Percentiles rank a stretch among this genome's conserved stretches.
These are phyloP conservation scores for Emmonsiellopsis sp. DNA, from an alignment of 2,329 filamentous ascomycete species.

Conservation along the genomic window DNA sequence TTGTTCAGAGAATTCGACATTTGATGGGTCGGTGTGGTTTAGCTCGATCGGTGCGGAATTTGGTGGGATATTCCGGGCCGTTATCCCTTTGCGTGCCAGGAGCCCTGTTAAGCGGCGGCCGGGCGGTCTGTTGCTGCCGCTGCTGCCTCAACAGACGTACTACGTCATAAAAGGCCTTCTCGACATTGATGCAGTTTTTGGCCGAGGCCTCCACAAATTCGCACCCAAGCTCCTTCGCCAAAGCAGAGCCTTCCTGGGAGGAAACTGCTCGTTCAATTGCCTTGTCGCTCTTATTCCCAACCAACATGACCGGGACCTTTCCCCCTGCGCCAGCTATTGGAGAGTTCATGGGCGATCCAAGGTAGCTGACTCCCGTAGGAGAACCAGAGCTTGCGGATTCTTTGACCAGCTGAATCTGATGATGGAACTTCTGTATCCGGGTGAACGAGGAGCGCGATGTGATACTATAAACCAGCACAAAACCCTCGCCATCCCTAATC, in stretches of 20 bases:
- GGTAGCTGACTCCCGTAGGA: conserved; percentile 41
- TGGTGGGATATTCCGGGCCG: conserved; percentile 29
- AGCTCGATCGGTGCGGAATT: conserved; percentile 29
- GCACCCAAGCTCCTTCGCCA: conserved; percentile 86
- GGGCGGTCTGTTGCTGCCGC: conserved; percentile 45
- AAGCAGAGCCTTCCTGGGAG: conserved; percentile 85
- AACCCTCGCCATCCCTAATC: conserved; percentile 96
- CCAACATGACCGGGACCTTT: conserved; percentile 90
- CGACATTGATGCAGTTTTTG: conserved; percentile 97
- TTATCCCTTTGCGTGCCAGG: conserved; percentile 29
- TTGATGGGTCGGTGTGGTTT: conserved; percentile 25
- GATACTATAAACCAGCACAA: conserved; percentile 96
- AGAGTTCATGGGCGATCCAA: conserved; percentile 39
- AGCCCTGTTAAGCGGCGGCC: conserved; percentile 26
- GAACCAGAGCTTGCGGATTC: conserved; percentile 59
- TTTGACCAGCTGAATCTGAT: conserved; percentile 95
- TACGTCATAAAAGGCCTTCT: conserved; percentile 97
- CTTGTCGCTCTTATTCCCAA: conserved; percentile 96
- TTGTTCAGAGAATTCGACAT: conserved; percentile 28
- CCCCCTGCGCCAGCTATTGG: conserved; percentile 39
- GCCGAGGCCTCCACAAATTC: conserved; percentile 96
- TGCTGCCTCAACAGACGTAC: conserved; percentile 82
- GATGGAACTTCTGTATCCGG: conserved; percentile 89
- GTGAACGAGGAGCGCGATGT: conserved; percentile 92
- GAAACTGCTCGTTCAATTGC: conserved; percentile 94